Evolutionary conservation across 2,329 filamentous ascomycete species (phyloP).

Genomic region (Penicillium sp.): DNA sequence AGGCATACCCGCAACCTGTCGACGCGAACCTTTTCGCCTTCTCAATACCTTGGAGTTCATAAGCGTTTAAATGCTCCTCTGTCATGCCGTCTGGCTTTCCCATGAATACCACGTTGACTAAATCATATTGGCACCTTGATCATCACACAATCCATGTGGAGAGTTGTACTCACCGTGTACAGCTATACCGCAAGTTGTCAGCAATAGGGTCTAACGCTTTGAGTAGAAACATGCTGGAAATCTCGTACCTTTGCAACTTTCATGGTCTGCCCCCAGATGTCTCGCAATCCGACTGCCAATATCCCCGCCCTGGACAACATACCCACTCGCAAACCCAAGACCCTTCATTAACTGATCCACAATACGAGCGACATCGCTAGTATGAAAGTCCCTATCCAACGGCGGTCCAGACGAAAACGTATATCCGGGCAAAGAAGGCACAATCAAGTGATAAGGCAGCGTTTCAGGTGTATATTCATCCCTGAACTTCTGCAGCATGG

Average conservation of each 20-base stretch:
- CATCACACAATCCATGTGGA: background rate
- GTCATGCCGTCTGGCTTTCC: conserved; percentile 23
- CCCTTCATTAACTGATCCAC: conserved; percentile 31
- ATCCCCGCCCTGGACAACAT: conserved; percentile 34
- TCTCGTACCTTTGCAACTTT: conserved; percentile 31
- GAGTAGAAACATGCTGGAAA: background rate
- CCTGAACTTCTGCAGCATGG: conserved; percentile 28
- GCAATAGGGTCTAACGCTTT: background rate
- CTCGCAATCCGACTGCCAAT: conserved; percentile 30
- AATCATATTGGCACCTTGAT: conserved; percentile 7
- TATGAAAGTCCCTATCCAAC: conserved; percentile 25
- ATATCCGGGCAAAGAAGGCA: conserved; percentile 33
- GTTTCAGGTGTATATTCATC: conserved; percentile 26
- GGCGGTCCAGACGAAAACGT: conserved; percentile 32
- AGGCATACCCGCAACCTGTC: conserved; percentile 25
- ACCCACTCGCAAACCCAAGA: conserved; percentile 30
- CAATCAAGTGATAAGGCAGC: conserved; percentile 32
- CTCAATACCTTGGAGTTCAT: conserved; percentile 33
- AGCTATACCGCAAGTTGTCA: conserved; percentile 15
- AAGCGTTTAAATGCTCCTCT: conserved; percentile 19
- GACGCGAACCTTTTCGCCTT: conserved; percentile 19
- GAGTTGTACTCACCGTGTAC: conserved; percentile 27
- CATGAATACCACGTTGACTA: conserved; percentile 32
- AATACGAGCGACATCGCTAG: conserved; percentile 25
- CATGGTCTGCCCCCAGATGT: conserved; percentile 24